These are phyloP conservation scores for Exophiala viscosa DNA, from an alignment of 2,329 filamentous ascomycete species.

Conservation along the genomic window DNA sequence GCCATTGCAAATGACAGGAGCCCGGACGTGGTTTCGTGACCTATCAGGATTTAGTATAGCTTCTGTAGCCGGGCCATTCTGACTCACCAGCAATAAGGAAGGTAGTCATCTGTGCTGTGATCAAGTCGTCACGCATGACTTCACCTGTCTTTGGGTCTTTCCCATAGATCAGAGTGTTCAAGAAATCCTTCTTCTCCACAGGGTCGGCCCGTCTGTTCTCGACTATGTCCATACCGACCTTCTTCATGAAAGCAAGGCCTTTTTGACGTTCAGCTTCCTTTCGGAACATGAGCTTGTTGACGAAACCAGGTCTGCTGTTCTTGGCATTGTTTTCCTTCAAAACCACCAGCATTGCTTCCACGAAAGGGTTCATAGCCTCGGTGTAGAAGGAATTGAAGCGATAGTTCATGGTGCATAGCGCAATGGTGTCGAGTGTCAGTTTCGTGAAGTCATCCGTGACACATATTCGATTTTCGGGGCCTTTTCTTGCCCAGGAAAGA, in stretches of 20 bases:
- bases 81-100: conserved; percentile 60
- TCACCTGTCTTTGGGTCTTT: conserved; percentile 65
- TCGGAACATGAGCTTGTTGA: conserved; percentile 44
- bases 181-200: conserved; percentile 60
- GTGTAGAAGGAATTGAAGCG: conserved; percentile 75
- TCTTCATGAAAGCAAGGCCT: conserved; percentile 38
- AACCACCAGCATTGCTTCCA: conserved; percentile 61
- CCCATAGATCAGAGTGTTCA: conserved; percentile 67
- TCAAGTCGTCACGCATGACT: conserved; percentile 59
- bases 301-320: conserved; percentile 45
- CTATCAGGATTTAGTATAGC: conserved; percentile 28
- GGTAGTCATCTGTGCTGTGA: conserved; percentile 68
- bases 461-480: conserved; percentile 54
- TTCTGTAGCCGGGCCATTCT: neutral
- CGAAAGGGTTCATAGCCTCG: conserved; percentile 65
- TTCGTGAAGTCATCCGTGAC: conserved; percentile 63
- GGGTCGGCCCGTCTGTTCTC: conserved; percentile 55
- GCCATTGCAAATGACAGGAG: conserved; percentile 64
- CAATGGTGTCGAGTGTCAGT: conserved; percentile 19
- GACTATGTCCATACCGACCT: conserved; percentile 59
- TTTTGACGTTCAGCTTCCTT: conserved; percentile 4
- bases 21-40: conserved; percentile 68
- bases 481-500: conserved; percentile 46
- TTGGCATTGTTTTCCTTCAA: conserved; percentile 54
- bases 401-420: conserved; percentile 59